Percentiles rank a stretch among this genome's conserved stretches.
Conservation (phyloP, 495 filamentous ascomycete genomes). For the Viridothelium virens region DNA sequence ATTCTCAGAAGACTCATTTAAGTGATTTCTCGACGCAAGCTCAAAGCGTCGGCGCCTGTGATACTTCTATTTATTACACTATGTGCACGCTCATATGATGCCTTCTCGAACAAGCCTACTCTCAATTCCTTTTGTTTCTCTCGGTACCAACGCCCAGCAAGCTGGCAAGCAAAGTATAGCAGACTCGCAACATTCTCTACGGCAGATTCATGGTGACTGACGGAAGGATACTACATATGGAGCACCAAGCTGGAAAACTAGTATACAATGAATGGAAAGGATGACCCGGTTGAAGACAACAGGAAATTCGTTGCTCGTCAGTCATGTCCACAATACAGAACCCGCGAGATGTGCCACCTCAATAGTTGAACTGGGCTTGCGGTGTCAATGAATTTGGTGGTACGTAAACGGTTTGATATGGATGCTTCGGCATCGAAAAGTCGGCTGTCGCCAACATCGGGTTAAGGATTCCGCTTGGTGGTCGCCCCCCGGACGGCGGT, state of each 20-base stretch:
- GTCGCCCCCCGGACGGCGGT: conserved; percentile 22
- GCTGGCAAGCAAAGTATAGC: neutral
- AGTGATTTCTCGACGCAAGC: neutral
- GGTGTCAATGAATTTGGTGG: conserved; percentile 27
- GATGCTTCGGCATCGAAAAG: conserved; percentile 64
- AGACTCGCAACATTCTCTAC: neutral
- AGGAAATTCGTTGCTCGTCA: conserved; percentile 8
- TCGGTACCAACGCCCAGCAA: neutral
- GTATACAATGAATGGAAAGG: neutral
- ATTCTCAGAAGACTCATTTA: neutral
- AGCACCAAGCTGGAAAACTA: neutral
- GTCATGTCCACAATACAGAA: neutral
- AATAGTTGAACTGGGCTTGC: conserved; percentile 13
- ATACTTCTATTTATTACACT: neutral
- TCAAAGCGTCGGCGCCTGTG: neutral
- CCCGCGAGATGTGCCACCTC: neutral
- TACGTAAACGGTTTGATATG: conserved; percentile 56
- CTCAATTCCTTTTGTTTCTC: neutral
- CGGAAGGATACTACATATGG: neutral
- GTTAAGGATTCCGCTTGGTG: conserved; percentile 50
- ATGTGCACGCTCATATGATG: neutral
- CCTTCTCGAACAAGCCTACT: too few species aligned
- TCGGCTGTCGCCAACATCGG: conserved; percentile 60
- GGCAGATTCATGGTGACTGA: neutral
- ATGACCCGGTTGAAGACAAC: neutral